Percentiles rank a stretch among this genome's conserved stretches.
Evolutionary conservation across 495 filamentous ascomycete genomes (phyloP).

Genomic region (Oidiodendron maius): DNA sequence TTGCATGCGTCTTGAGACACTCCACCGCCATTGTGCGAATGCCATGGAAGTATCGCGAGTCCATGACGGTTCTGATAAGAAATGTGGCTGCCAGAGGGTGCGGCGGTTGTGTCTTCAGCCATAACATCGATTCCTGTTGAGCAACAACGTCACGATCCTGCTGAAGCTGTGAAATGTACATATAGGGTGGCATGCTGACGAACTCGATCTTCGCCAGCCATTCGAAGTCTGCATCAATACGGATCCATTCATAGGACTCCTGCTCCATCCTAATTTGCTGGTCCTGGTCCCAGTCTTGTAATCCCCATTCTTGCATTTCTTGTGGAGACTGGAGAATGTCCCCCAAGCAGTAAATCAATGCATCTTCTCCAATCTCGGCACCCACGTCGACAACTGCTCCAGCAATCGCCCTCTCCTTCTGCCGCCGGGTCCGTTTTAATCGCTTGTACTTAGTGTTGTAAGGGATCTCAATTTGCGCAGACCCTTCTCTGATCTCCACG

Average conservation of each 20-base stretch:
- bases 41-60: conserved; percentile 86
- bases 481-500: conserved; percentile 83
- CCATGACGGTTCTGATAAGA: conserved; percentile 81
- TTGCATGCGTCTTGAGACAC: conserved; percentile 67
- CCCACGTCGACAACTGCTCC: conserved; percentile 51
- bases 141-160: conserved; percentile 96
- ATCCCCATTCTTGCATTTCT: conserved; percentile 75
- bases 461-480: conserved; percentile 82
- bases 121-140: conserved; percentile 69
- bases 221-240: conserved; percentile 96
- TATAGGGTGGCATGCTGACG: conserved; percentile 81
- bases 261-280: conserved; percentile 86
- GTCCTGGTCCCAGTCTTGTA: conserved; percentile 81
- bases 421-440: conserved; percentile 83
- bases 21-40: conserved; percentile 78
- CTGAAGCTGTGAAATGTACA: conserved; percentile 95
- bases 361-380: conserved; percentile 72
- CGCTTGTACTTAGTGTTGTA: conserved; percentile 99
- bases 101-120: conserved; percentile 29
- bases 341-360: conserved; percentile 84
- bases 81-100: conserved; percentile 80
- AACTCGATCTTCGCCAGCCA: conserved; percentile 78
- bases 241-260: conserved; percentile 97
- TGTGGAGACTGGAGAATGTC: conserved; percentile 81
- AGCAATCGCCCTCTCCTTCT: conserved; percentile 71